Evolutionary conservation across 768 basidiomycete species (phyloP), one percentile per base, ranked within the genome.

Genomic region (Termitomyces sp.): DNA sequence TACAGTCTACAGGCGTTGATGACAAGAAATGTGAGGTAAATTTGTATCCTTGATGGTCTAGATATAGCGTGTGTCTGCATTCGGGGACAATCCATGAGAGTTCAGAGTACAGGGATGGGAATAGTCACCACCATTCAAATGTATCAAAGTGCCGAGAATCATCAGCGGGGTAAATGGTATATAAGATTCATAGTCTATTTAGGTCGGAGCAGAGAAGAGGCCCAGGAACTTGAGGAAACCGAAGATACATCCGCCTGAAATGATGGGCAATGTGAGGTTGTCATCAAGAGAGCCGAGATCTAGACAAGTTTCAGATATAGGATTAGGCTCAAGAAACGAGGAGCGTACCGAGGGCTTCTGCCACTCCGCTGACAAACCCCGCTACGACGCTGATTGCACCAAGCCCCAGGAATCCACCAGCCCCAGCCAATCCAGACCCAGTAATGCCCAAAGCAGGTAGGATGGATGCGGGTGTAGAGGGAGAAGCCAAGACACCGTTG

Each of bases 211-310:
- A 16, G 70, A 64, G 16, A 72, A 69, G 35, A 71, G 60, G n/a
- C 74, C 71, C 18, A 77, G 60, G 23, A 77, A 58, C 62, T 77
- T 79, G 56, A 80, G 63, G 66, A 80, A 78, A 9, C 73, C 78
- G 18, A 74, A 65, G 41, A 80, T 70, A 53, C 77, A 82, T 18
- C 84, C 89, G 3, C 94, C 94, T 6, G 92, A 87, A 57, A 95
- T 83, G 68, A 96, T 86, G 4, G 95, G 95, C 28, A 97, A 74
- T 8, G 92, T 95, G 28, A 97, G 71, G 69, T 97, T 96, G 68
- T 97, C 95, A 67, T 97, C 95, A 41, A 93, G 69, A 0, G 81
- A 82, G 18, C 93, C 93, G 3, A 96, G 77, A 70, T 95, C 93
- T 96, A 68, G 50, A 23, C 20, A 18, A 48, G 38, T 53, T n/a